Conservation (phyloP, 179 eudicot species). For the Pouteria campechiana region DNA sequence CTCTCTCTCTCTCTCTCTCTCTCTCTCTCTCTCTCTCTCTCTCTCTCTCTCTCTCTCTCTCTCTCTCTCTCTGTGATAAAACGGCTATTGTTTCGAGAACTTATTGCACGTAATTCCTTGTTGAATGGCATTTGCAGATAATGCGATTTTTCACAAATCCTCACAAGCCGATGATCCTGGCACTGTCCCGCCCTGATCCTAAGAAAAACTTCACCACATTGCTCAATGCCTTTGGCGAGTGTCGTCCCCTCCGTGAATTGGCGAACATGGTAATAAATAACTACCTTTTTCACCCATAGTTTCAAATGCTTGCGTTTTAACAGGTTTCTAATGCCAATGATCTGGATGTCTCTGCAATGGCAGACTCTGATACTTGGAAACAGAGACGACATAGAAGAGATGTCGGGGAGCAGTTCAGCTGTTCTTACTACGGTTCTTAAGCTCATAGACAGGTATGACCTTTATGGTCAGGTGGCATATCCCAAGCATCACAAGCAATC, state of each 20-base stretch:
- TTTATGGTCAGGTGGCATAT: conserved; percentile 61
- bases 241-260: conserved; percentile 37
- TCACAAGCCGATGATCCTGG: conserved; percentile 54
- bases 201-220: conserved; percentile 44
- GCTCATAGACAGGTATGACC: conserved; percentile 50
- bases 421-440: conserved; percentile 49
- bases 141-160: conserved; percentile 51
- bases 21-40: conserved; percentile 4
- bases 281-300: background rate
- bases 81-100: too few species aligned
- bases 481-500: conserved; percentile 69
- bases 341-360: conserved; percentile 3
- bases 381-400: conserved; percentile 54
- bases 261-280: conserved; percentile 34
- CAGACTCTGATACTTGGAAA: conserved; percentile 60
- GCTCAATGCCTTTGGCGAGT: conserved; percentile 53
- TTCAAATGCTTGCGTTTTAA: background rate
- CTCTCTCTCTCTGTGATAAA: too few species aligned
- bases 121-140: too few species aligned
- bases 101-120: too few species aligned
- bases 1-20: background rate
- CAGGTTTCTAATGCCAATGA: background rate
- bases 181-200: conserved; percentile 51
- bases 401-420: conserved; percentile 40
- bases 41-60: background rate